phyloP scores from a whole-genome alignment of 495 filamentous ascomycete species.

The Talaromyces ruber region DNA sequence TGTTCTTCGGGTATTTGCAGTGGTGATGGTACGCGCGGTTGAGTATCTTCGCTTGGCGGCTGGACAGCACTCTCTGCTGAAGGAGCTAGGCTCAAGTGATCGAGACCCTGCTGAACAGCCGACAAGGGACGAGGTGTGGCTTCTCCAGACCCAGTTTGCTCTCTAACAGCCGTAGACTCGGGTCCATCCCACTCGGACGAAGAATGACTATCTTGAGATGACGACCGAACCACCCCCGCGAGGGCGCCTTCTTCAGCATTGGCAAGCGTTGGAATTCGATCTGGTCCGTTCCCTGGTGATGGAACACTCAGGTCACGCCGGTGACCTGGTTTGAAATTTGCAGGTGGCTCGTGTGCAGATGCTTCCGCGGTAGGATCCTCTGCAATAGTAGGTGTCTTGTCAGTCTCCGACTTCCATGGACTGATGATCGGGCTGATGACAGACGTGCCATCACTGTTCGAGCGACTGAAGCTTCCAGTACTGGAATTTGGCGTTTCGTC shows the following conservation, averaged over 20 bases:
- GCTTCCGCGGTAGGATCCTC: slow-evolving; percentile 41
- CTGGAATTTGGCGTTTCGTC: slow-evolving; percentile 50
- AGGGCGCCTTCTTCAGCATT: slow-evolving; percentile 28
- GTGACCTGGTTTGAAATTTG: slow-evolving; percentile 45
- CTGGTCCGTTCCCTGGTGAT: slow-evolving; percentile 53
- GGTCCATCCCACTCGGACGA: background rate
- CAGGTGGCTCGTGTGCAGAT: slow-evolving; percentile 18
- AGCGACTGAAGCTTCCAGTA: slow-evolving; percentile 41
- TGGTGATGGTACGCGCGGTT: background rate
- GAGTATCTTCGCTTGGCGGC: background rate
- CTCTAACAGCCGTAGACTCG: background rate
- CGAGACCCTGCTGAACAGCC: background rate
- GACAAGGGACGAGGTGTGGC: slow-evolving; percentile 6
- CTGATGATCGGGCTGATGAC: slow-evolving; percentile 64
- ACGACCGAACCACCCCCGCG: slow-evolving; percentile 23
- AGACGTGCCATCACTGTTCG: slow-evolving; percentile 57
- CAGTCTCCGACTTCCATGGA: slow-evolving; percentile 26
- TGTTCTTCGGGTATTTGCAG: background rate
- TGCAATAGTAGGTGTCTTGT: slow-evolving; percentile 46
- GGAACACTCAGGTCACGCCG: slow-evolving; percentile 55
- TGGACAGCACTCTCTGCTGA: background rate
- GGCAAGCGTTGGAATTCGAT: slow-evolving; percentile 45
- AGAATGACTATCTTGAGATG: background rate
- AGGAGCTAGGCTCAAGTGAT: background rate
- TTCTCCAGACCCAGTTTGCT: background rate